A percentile compares a stretch with the other conserved stretches of the same genome.
phyloP scores from a whole-genome alignment of 345 rosid species.

The Pugionium cornutum region DNA sequence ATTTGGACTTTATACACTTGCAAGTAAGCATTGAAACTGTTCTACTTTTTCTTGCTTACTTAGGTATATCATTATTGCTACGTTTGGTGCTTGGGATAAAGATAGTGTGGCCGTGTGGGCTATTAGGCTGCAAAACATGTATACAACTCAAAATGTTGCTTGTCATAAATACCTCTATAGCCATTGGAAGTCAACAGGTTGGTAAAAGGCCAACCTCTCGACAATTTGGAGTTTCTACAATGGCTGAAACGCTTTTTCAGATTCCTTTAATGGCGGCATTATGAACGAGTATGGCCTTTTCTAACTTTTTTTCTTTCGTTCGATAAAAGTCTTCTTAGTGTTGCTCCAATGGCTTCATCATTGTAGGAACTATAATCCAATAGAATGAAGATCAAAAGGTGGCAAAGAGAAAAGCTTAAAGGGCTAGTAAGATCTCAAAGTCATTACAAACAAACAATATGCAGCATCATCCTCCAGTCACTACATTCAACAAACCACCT shows the following conservation, averaged over 20 bases:
- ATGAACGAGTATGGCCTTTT: slow-evolving; percentile 70
- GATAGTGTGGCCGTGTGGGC: no score
- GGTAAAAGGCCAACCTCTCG: slow-evolving; percentile 88
- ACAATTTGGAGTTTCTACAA: slow-evolving; percentile 96
- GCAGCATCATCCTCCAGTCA: slow-evolving; percentile 34
- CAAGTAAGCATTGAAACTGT: no score
- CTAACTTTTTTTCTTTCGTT: neutral
- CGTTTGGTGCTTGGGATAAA: no score
- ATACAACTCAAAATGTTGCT: neutral
- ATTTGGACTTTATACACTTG: no score
- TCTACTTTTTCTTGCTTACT: no score
- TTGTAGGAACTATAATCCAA: slow-evolving; percentile 82
- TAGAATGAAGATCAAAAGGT: slow-evolving; percentile 76
- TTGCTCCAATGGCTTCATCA: neutral
- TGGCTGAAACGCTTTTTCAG: slow-evolving; percentile 95
- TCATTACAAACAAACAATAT: slow-evolving; percentile 72
- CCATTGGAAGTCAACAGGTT: slow-evolving; percentile 91
- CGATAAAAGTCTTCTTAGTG: neutral
- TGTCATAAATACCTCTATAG: slow-evolving; percentile 42
- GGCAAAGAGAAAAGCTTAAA: slow-evolving; percentile 46
- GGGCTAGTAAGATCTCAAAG: slow-evolving; percentile 66
- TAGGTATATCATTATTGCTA: no score
- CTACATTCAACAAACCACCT: slow-evolving; percentile 26
- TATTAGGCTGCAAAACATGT: neutral
- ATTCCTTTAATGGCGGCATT: slow-evolving; percentile 93